phyloP scores from a whole-genome alignment of 2,329 filamentous ascomycete species.

The Phialophora chinensis region DNA sequence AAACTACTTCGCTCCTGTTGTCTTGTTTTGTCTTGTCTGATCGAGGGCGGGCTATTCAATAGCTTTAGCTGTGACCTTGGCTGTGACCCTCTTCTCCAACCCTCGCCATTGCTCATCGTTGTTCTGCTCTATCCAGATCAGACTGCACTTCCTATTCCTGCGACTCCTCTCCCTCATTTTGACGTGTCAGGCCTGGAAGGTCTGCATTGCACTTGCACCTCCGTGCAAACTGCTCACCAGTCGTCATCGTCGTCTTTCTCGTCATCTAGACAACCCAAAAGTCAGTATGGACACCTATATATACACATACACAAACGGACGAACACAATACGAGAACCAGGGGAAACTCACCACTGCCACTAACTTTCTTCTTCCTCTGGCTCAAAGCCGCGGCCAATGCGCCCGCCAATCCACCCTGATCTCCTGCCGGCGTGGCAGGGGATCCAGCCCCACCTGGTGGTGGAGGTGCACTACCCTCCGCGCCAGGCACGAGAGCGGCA shows the following conservation, averaged over 20 bases:
- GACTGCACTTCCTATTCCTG: not conserved
- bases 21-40: not conserved
- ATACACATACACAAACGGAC: not conserved
- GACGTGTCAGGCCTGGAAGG: not conserved
- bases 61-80: not conserved
- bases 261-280: slow-evolving; percentile 47
- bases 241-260: slow-evolving; percentile 55
- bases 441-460: slow-evolving; percentile 60
- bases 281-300: slow-evolving; percentile 38
- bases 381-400: slow-evolving; percentile 78
- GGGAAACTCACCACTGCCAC: slow-evolving; percentile 81
- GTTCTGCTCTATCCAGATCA: no score
- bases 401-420: slow-evolving; percentile 72
- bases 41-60: not conserved
- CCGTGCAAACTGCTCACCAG: slow-evolving; percentile 45
- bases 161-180: not conserved
- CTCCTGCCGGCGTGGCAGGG: slow-evolving; percentile 40
- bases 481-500: slow-evolving; percentile 51
- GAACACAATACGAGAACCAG: not conserved
- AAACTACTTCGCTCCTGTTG: not conserved
- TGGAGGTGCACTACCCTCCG: slow-evolving; percentile 63
- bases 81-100: not conserved
- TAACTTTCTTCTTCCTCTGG: slow-evolving; percentile 91
- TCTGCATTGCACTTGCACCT: not conserved
- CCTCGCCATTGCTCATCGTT: no score